Evolutionary conservation across 176 grass and related monocot genomes (phyloP).

Genomic region (Eragrostis nindensis): DNA sequence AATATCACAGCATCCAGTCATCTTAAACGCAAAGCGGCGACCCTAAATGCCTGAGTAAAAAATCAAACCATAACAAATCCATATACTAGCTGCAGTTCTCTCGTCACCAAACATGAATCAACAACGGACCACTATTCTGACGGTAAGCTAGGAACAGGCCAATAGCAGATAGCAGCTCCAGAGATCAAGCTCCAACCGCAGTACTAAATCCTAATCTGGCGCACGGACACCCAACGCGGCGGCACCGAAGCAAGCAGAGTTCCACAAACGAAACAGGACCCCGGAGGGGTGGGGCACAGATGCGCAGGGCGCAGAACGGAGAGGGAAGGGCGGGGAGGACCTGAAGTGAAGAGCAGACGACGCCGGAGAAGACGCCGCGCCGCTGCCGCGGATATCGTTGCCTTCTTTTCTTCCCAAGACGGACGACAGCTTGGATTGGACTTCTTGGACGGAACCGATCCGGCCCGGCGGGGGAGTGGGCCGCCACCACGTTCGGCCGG

Average conservation of each 20-base stretch:
- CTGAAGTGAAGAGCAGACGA: neutral
- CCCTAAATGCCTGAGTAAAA: neutral
- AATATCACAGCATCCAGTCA: neutral
- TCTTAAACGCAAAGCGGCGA: neutral
- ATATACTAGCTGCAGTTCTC: neutral
- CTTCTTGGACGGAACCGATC: neutral
- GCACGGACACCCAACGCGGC: neutral
- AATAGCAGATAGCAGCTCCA: neutral
- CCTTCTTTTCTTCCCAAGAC: too few relatives aligned
- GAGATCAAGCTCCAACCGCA: neutral
- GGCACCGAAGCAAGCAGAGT: neutral
- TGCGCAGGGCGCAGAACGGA: neutral
- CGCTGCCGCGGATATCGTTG: neutral
- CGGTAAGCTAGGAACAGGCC: neutral
- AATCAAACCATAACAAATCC: neutral
- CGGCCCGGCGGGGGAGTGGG: neutral
- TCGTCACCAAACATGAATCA: neutral
- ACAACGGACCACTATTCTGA: neutral
- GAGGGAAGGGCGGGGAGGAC: neutral
- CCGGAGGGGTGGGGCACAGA: neutral
- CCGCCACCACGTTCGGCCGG: slow-evolving; percentile 3
- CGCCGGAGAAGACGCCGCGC: neutral
- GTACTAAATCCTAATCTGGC: neutral
- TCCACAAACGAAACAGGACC: too few relatives aligned
- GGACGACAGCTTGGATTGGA: neutral